phyloP scores from a whole-genome alignment of 306 rosid genomes.

The Datisca glomerata region DNA sequence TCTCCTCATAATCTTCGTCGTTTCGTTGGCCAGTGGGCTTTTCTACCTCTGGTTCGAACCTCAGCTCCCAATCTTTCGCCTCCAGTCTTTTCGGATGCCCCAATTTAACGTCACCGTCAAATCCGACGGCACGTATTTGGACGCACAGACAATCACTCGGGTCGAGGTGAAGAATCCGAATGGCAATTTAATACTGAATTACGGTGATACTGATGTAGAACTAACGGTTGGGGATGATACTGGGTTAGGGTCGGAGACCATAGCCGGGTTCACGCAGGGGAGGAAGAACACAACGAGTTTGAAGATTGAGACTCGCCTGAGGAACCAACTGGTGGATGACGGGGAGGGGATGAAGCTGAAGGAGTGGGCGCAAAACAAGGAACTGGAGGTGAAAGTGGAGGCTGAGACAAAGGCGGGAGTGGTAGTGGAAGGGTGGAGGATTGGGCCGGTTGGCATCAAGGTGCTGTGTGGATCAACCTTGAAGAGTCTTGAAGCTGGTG shows the following conservation, averaged over 20 bases:
- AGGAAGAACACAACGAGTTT: conserved; percentile 17
- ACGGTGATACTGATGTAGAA: conserved; percentile 1
- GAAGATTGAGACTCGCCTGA: conserved; percentile 33
- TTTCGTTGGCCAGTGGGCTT: conserved; percentile 23
- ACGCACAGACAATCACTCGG: conserved; percentile 24
- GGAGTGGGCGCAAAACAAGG: conserved; percentile 16
- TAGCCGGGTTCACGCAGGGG: conserved; percentile 24
- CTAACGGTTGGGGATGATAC: conserved; percentile 18
- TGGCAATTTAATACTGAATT: conserved; percentile 24
- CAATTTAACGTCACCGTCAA: conserved; percentile 28
- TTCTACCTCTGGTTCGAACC: conserved; percentile 51
- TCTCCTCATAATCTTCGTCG: conserved; percentile 22
- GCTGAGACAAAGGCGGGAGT: conserved; percentile 27
- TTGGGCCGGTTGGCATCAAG: conserved; percentile 23
- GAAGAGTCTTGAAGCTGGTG: conserved; percentile 34
- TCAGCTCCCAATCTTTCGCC: conserved; percentile 36
- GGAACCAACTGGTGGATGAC: conserved; percentile 17
- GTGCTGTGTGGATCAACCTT: conserved; percentile 41
- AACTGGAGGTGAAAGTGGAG: conserved; percentile 27
- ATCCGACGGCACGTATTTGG: conserved; percentile 30
- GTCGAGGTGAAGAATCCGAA: conserved; percentile 52
- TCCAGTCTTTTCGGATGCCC: conserved; percentile 39
- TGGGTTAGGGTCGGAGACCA: conserved; percentile 13
- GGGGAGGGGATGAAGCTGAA: conserved; percentile 25
- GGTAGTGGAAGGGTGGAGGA: conserved; percentile 21